Evolutionary conservation across 495 filamentous ascomycete genomes (phyloP).

Genomic region (Hypoxylon cercidicola): DNA sequence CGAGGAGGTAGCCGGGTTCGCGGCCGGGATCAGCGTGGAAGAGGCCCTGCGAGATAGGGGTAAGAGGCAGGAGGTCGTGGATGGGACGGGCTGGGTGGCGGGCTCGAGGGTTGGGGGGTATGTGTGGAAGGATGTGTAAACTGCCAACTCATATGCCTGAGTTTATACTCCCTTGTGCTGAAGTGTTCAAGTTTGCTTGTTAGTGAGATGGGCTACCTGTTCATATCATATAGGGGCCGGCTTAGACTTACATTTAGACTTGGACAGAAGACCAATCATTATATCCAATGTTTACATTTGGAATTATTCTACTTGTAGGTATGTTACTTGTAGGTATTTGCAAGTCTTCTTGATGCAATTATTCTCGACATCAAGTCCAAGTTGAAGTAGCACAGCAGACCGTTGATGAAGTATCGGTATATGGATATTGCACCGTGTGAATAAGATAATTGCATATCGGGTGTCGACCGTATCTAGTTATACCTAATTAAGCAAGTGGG

Average conservation of each 20-base stretch:
- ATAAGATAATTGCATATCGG: constrained; percentile 39
- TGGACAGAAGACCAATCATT: too few species aligned
- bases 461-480: background rate
- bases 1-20: constrained; percentile 59
- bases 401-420: constrained; percentile 19
- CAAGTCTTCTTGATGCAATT: too few species aligned
- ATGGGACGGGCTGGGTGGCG: constrained; percentile 48
- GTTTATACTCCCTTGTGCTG: too few species aligned
- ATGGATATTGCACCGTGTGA: constrained; percentile 33
- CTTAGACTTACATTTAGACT: too few species aligned
- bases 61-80: constrained; percentile 54
- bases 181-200: too few species aligned
- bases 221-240: too few species aligned
- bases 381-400: constrained; percentile 1
- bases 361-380: too few species aligned
- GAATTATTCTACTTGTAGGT: too few species aligned
- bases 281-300: too few species aligned
- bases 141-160: background rate
- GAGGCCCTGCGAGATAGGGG: constrained; percentile 65
- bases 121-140: constrained; percentile 35
- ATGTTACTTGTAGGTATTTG: too few species aligned
- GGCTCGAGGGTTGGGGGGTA: constrained; percentile 41
- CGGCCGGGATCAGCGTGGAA: constrained; percentile 61
- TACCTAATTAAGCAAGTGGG: background rate
- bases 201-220: too few species aligned